phyloP scores from a whole-genome alignment of 2,329 filamentous ascomycete species.

The Trichoderma pleuroti region DNA sequence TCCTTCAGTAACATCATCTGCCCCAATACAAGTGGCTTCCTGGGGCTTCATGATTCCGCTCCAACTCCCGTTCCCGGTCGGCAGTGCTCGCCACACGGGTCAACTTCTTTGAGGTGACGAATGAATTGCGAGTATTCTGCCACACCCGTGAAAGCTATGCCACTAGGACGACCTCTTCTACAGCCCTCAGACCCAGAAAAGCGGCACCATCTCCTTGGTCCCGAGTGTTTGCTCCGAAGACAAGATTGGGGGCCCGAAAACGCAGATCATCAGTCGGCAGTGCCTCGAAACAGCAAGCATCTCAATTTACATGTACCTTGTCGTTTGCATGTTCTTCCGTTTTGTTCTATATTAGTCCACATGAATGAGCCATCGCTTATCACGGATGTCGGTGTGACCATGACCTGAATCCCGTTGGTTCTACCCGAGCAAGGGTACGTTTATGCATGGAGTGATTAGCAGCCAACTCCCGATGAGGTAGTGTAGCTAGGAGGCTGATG shows the following conservation, averaged over 20 bases:
- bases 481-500: neutral
- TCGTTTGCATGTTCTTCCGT: neutral
- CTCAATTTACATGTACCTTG: neutral
- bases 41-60: neutral
- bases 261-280: neutral
- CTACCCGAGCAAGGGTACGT: neutral
- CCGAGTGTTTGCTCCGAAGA: neutral
- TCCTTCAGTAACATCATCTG: too few species aligned
- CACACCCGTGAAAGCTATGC: neutral
- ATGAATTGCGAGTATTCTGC: neutral
- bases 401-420: neutral
- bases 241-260: neutral
- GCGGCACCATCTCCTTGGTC: neutral
- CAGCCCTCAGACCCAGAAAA: neutral
- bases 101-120: neutral
- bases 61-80: neutral
- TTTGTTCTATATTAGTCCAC: neutral
- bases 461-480: neutral
- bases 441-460: neutral
- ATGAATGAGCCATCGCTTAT: neutral
- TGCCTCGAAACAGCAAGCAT: neutral
- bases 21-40: neutral
- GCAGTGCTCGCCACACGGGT: slow-evolving; percentile 1
- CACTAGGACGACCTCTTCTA: neutral
- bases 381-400: neutral